phyloP scores from a whole-genome alignment of 2,329 filamentous ascomycete genomes.

The Ophiostoma novo-ulmi region DNA sequence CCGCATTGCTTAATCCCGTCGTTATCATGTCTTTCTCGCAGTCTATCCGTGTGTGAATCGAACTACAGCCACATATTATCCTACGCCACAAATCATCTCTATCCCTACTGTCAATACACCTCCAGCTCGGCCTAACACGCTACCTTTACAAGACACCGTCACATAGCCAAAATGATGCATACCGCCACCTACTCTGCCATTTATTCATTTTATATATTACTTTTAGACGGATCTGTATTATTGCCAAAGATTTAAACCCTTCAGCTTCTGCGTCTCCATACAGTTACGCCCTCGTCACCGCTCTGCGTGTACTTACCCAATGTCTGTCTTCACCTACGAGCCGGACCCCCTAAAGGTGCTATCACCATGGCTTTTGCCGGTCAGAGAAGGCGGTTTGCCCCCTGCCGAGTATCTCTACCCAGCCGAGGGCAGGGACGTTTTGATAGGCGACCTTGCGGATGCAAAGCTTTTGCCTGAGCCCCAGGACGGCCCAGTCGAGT shows the following conservation, averaged over 20 bases:
- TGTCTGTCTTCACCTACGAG: constrained; percentile 94
- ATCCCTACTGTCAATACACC: background rate
- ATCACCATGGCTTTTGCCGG: constrained; percentile 71
- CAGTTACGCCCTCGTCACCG: too few species aligned
- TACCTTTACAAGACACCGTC: background rate
- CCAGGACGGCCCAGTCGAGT: constrained; percentile 90
- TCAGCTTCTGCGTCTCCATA: background rate
- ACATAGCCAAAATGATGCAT: constrained; percentile 25
- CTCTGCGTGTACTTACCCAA: constrained; percentile 34
- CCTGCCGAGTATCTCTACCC: constrained; percentile 16
- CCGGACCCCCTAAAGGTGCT: constrained; percentile 80
- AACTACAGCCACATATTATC: background rate
- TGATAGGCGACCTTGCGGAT: constrained; percentile 56
- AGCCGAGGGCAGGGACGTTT: constrained; percentile 20
- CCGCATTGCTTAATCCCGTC: background rate
- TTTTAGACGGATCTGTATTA: constrained; percentile 12
- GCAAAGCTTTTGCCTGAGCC: constrained; percentile 82
- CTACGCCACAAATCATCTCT: background rate
- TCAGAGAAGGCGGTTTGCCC: constrained; percentile 27
- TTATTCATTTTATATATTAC: constrained; percentile 20
- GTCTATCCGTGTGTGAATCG: background rate
- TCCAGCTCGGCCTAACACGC: background rate
- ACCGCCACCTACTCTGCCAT: background rate
- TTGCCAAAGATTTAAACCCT: background rate
- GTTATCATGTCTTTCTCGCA: constrained; percentile 6